Evolutionary conservation across 345 rosid genomes (phyloP), one percentile per base, ranked within the genome.

Genomic region (Triadica sebifera): DNA sequence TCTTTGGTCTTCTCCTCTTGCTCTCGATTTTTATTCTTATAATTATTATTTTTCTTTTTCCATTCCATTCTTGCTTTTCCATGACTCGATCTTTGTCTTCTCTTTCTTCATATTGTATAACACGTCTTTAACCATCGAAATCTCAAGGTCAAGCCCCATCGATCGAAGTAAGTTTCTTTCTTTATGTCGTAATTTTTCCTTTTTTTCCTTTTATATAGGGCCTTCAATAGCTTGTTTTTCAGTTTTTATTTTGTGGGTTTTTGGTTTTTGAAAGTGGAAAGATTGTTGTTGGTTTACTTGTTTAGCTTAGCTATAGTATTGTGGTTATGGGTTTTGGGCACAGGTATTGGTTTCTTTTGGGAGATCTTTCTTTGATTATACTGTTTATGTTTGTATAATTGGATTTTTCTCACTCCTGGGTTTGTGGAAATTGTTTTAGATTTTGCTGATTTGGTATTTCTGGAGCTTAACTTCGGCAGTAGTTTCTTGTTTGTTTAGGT

Each of bases 21-120:
- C 1, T 0, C 45, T 41, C 45, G 45, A 41, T 41, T 41, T 41
- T 41, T 41, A 41, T 41, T 41, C 8, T 41, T 41, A 41, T 41
- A 41, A 41, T n/a, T 41, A 41, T 4, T 41, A 41, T 41, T 41
- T 41, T 8, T 41, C 45, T 8, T 41, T 41, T 41, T 41, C 45
- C 29, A 1, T 12, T 56, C 12, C 10, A 20, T 56, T 56, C n/a
- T n/a, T 8, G 25, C 22, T 20, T n/a, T 55, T 20, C 4, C 25
- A 56, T n/a, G 60, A 56, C 60, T 56, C 29, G 29, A 56, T 56
- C 60, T 56, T 56, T 20, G 60, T 56, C 55, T 51, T 56, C 60
- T 6, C 3, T 20, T 3, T 20, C 60, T n/a, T 56, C 60, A 3
- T 56, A 10, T 56, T 56, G 20, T 9, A 8, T 8, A 6, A 11